Base-by-base conservation (phyloP, 345 rosid species). In the Salix dunnii region DNA sequence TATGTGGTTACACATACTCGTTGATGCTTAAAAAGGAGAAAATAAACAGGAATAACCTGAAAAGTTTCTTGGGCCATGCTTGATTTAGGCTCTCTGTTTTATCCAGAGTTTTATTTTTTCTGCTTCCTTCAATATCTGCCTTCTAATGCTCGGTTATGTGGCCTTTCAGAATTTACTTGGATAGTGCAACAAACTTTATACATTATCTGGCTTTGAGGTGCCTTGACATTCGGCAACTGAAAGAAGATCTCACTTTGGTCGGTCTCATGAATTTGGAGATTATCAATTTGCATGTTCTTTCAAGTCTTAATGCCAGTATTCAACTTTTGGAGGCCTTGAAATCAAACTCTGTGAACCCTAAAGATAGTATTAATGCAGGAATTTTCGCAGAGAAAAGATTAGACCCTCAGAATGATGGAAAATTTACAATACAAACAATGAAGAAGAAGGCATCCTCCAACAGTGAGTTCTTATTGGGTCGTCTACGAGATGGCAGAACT, bases 181-280 rank as follows among this genome's bases (percentile, higher is more conserved):
- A 74, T 68, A 86, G 90, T 53, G 91, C 91, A 38, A 84, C 78
- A 76, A 91, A 89, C 84, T 82, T 91, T 70, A 79, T 88, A 77
- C 94, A 89, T 76, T 85, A 89, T 67, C 79, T 89, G 79, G 89
- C 89, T 60, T 77, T 91, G 83, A 85, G 81, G 84, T 78, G 86
- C 70, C 79, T 89, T 35, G 87, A 89, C 64, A 68, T 76, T 71
- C 85, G 82, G 77, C 84, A 83, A 68, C 88, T 89, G 72, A 83
- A 82, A 65, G 85, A 67, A 13, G 78, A 86, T 80, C 86, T 89
- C 68, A 74, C 78, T 82, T 84, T 84, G 74, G 81, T 76, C 35
- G 84, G 90, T 48, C 80, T 89, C 55, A 67, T 82, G 73, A 85
- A 87, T 88, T 81, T 89, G 81, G 86, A 84, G 81, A 77, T 77